Conservation (phyloP, 73 alveolate genomes). For the Symbiodinium natans region DNA sequence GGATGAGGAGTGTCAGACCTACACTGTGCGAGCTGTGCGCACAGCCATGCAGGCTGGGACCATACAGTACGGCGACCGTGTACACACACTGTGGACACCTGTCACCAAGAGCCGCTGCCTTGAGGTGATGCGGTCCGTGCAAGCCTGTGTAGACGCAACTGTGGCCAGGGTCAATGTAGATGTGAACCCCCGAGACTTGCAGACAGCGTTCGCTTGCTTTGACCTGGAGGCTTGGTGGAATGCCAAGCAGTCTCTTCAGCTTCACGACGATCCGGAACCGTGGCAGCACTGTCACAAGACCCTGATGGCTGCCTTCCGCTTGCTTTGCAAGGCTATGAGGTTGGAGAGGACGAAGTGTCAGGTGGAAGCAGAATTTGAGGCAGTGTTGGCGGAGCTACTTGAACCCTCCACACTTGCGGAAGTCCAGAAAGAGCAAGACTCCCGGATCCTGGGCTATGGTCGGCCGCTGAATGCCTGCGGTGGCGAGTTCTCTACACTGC, state of each 20-base stretch:
- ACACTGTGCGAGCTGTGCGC: neutral
- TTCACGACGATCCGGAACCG: neutral
- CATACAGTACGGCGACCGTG: neutral
- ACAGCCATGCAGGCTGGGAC: neutral
- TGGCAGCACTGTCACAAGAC: neutral
- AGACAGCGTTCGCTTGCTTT: neutral
- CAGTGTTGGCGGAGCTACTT: neutral
- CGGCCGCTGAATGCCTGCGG: neutral
- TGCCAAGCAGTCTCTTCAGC: neutral
- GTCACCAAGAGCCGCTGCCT: neutral
- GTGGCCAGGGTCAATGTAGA: conserved; percentile 5
- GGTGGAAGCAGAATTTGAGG: neutral
- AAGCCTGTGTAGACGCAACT: neutral
- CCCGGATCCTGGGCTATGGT: neutral
- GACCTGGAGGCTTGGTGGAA: neutral
- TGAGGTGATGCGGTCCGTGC: neutral
- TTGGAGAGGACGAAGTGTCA: neutral
- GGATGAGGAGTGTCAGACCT: neutral
- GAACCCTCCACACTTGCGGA: too few relatives aligned
- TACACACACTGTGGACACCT: conserved; percentile 6
- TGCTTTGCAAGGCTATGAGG: neutral
- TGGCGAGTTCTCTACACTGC: neutral
- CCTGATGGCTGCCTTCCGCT: neutral
- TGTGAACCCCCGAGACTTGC: neutral
- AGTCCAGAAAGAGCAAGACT: too few relatives aligned